Evolutionary conservation across 208 protist species (phyloP).

Genomic region (Naegleria lovaniensis): DNA sequence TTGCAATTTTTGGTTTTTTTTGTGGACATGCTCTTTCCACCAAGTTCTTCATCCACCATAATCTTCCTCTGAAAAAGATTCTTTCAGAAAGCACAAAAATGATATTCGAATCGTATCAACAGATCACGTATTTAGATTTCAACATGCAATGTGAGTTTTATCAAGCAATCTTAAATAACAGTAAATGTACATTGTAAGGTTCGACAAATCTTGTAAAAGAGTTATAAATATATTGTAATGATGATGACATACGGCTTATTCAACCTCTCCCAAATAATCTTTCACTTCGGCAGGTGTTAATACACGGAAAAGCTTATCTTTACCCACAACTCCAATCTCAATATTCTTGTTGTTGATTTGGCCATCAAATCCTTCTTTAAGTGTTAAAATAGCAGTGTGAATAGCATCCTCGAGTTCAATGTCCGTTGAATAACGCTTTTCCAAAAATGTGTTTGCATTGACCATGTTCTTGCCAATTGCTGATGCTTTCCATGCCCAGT

Average conservation of each 20-base stretch:
- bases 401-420: slow-evolving; percentile 99
- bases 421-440: slow-evolving; percentile 96
- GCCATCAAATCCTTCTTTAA: slow-evolving; percentile 93
- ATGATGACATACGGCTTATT: neutral
- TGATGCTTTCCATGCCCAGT: slow-evolving; percentile 99
- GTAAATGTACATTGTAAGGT: too few relatives aligned
- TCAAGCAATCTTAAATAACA: too few relatives aligned
- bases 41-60: too few relatives aligned
- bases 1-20: too few relatives aligned
- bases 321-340: slow-evolving; percentile 93
- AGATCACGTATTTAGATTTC: too few relatives aligned
- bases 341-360: slow-evolving; percentile 96
- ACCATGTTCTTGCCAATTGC: slow-evolving; percentile 96
- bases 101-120: too few relatives aligned
- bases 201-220: too few relatives aligned
- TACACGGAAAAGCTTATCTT: slow-evolving; percentile 48
- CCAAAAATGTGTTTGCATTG: slow-evolving; percentile 95
- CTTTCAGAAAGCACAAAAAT: too few relatives aligned
- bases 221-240: too few relatives aligned
- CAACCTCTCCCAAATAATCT: slow-evolving; percentile 67
- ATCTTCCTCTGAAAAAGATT: too few relatives aligned
- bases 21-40: too few relatives aligned
- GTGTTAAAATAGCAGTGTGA: slow-evolving; percentile 95
- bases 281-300: slow-evolving; percentile 69
- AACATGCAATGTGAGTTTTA: too few relatives aligned